Conservation (phyloP, 768 basidiomycete species). For the Dacryopinax spathularia region DNA sequence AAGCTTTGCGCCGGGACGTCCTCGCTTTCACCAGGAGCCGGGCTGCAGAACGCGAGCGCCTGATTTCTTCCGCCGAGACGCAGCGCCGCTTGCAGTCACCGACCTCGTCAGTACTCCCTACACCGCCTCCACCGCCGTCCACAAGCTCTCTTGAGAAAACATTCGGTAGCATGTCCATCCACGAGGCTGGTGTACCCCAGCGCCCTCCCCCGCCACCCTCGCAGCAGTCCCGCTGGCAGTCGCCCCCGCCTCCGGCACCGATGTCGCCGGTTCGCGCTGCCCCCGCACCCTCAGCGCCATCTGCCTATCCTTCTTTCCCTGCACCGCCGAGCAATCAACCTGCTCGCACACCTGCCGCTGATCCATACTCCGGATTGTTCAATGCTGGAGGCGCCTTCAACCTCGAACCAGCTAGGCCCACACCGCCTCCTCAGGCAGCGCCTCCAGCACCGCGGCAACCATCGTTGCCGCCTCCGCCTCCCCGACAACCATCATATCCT, state of each 20-base stretch:
- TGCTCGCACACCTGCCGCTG: constrained; percentile 11
- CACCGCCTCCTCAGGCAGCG: constrained; percentile 2
- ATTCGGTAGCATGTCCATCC: constrained; percentile 14
- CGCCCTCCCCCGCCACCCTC: constrained; percentile 9
- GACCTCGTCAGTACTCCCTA: constrained; percentile 23
- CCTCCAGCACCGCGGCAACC: neutral
- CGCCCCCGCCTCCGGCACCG: constrained; percentile 21
- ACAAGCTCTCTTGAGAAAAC: constrained; percentile 15
- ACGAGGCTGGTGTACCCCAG: constrained; percentile 13
- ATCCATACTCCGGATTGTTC: constrained; percentile 18
- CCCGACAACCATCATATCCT: constrained; percentile 2
- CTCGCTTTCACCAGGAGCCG: constrained; percentile 50
- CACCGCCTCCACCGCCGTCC: constrained; percentile 11
- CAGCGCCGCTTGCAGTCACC: constrained; percentile 44
- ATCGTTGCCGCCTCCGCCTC: neutral
- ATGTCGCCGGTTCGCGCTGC: constrained; percentile 18
- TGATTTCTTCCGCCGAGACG: constrained; percentile 56
- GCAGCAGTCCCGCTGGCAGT: constrained; percentile 23
- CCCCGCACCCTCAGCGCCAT: constrained; percentile 19
- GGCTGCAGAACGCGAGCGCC: constrained; percentile 50
- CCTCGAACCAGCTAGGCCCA: constrained; percentile 10
- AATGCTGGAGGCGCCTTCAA: constrained; percentile 18
- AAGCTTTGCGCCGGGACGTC: constrained; percentile 43
- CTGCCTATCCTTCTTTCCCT: constrained; percentile 16
- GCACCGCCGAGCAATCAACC: constrained; percentile 16